Conservation (phyloP, 352 stramenopile genomes). For the Phytophthora gonapodyides region DNA sequence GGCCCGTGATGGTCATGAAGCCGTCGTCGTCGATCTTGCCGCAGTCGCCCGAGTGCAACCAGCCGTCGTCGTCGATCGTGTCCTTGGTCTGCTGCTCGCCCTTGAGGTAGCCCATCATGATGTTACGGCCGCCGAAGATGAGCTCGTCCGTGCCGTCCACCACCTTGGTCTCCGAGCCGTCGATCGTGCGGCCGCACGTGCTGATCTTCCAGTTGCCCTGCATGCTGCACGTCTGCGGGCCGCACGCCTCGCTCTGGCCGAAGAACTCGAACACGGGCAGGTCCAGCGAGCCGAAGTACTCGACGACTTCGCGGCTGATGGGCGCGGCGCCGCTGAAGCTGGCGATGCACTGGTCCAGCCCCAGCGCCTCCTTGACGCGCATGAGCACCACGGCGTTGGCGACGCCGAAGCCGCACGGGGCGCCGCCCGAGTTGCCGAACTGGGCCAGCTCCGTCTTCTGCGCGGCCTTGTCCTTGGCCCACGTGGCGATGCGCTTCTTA, state of each 20-base stretch:
- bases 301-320: conserved; percentile 92
- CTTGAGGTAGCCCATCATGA: conserved; percentile 92
- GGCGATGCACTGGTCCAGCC: conserved; percentile 87
- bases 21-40: conserved; percentile 89
- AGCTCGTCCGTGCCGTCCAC: conserved; percentile 70
- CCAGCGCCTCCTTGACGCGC: conserved; percentile 90
- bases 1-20: conserved; percentile 96
- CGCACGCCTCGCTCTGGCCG: conserved; percentile 92
- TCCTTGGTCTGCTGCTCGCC: conserved; percentile 79
- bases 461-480: conserved; percentile 89
- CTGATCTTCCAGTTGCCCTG: conserved; percentile 89
- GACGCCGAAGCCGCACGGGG: conserved; percentile 89
- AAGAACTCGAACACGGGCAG: conserved; percentile 95
- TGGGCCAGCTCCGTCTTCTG: conserved; percentile 83
- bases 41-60: conserved; percentile 94
- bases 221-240: conserved; percentile 83
- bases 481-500: conserved; percentile 92
- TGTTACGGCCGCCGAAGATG: conserved; percentile 82
- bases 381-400: conserved; percentile 87
- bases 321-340: conserved; percentile 88
- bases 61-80: conserved; percentile 93
- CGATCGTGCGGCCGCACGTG: conserved; percentile 80
- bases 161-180: conserved; percentile 64
- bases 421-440: conserved; percentile 83
- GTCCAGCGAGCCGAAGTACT: conserved; percentile 96